These are phyloP conservation scores for Colletotrichum australisinense DNA, from an alignment of 2,329 filamentous ascomycete genomes.

Conservation along the genomic window DNA sequence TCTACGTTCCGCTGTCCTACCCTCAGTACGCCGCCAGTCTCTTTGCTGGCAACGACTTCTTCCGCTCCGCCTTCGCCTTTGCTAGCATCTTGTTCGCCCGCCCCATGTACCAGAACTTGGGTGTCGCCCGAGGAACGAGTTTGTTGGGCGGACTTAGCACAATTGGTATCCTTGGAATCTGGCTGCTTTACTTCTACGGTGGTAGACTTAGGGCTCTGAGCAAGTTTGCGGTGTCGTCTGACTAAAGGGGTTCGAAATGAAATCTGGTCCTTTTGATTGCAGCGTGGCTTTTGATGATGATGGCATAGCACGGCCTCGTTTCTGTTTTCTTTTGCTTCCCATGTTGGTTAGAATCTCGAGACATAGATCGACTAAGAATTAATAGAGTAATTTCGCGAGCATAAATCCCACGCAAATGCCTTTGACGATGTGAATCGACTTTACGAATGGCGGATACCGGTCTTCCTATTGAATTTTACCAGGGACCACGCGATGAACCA, in stretches of 20 bases:
- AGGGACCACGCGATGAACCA: too few relatives aligned
- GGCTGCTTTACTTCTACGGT: conserved; percentile 68
- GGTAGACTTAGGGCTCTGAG: conserved; percentile 65
- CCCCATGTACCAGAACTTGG: conserved; percentile 69
- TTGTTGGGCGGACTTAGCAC: conserved; percentile 67
- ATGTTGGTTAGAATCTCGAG: not conserved
- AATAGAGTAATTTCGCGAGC: not conserved
- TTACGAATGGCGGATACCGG: too few relatives aligned
- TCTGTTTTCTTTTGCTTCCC: not conserved
- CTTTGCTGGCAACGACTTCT: conserved; percentile 72
- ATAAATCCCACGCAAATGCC: not conserved
- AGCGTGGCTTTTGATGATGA: not conserved
- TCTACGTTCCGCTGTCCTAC: conserved; percentile 68
- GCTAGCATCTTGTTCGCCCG: conserved; percentile 70
- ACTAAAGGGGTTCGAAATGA: not conserved
- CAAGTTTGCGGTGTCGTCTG: conserved; percentile 62
- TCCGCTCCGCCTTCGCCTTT: conserved; percentile 67
- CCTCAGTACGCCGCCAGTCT: conserved; percentile 68
- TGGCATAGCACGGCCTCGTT: not conserved
- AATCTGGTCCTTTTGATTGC: not conserved
- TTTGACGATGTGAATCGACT: not conserved
- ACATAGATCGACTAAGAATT: not conserved
- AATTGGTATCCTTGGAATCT: conserved; percentile 69
- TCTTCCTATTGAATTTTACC: too few relatives aligned
- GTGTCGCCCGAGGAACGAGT: conserved; percentile 67